These are phyloP conservation scores for Pholiota molesta DNA, from an alignment of 768 basidiomycete genomes.

Conservation along the genomic window DNA sequence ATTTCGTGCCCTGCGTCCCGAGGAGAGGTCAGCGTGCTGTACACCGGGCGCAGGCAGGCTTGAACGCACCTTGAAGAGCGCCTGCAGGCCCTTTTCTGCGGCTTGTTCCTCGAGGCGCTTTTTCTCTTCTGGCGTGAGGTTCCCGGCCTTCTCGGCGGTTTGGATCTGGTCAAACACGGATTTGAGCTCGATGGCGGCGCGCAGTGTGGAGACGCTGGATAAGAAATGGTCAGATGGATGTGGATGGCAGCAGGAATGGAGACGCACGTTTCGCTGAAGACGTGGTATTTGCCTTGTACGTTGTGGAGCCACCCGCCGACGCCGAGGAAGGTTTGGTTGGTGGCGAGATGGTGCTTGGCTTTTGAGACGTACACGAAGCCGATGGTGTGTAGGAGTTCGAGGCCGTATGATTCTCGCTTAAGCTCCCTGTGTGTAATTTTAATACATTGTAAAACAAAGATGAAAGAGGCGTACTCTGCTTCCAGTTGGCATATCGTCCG, in stretches of 20 bases:
- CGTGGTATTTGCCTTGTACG: constrained; percentile 90
- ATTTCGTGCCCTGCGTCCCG: constrained; percentile 92
- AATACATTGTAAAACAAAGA: neutral
- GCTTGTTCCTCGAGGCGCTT: constrained; percentile 88
- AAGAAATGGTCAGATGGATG: constrained; percentile 7
- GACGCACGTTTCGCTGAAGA: constrained; percentile 89
- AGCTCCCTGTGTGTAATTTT: constrained; percentile 58
- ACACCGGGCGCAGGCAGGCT: too few species aligned
- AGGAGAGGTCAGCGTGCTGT: too few species aligned
- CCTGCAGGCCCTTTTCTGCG: constrained; percentile 90
- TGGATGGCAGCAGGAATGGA: constrained; percentile 2
- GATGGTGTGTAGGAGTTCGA: constrained; percentile 82
- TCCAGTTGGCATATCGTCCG: constrained; percentile 78
- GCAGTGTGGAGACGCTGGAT: constrained; percentile 76
- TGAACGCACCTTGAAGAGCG: constrained; percentile 76
- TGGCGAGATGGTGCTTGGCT: constrained; percentile 81
- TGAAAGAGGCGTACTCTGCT: constrained; percentile 63
- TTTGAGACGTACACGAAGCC: constrained; percentile 86
- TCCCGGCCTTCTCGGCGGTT: constrained; percentile 86
- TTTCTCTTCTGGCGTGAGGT: constrained; percentile 76
- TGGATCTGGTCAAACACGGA: constrained; percentile 90
- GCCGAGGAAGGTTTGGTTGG: constrained; percentile 71
- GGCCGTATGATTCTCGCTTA: constrained; percentile 84
- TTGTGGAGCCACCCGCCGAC: constrained; percentile 94
- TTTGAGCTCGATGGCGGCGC: constrained; percentile 88